Evolutionary conservation across 345 rosid species (phyloP).

Genomic region (Erysimum cheiranthoides): DNA sequence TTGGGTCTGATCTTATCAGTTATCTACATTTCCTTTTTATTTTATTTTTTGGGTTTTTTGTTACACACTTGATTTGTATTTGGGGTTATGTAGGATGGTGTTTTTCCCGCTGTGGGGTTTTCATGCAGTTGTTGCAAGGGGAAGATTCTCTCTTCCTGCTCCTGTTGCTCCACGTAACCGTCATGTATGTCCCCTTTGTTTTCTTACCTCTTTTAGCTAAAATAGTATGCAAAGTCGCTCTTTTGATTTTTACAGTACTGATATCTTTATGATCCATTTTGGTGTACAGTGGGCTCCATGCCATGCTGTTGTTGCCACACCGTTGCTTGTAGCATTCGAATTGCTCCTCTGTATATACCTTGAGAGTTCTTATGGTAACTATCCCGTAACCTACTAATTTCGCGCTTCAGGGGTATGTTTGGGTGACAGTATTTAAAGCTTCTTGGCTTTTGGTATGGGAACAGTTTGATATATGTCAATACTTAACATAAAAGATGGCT

Average conservation of each 20-base stretch:
- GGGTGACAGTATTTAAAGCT: not conserved
- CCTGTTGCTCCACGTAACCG: conserved; percentile 93
- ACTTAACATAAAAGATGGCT: not conserved
- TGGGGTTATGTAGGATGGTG: conserved; percentile 63
- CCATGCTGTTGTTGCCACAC: conserved; percentile 94
- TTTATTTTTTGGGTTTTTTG: not conserved
- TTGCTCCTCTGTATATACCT: conserved; percentile 96
- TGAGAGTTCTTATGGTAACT: conserved; percentile 76
- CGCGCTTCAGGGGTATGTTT: not conserved
- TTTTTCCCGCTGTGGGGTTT: conserved; percentile 91
- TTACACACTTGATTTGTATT: conserved; percentile 10
- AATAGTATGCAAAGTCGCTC: not conserved
- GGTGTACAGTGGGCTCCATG: conserved; percentile 98
- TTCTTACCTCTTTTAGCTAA: conserved; percentile 18
- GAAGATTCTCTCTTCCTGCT: conserved; percentile 96
- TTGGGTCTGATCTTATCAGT: not conserved
- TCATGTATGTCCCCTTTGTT: conserved; percentile 56
- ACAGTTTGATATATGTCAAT: not conserved
- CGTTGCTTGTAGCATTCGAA: conserved; percentile 92
- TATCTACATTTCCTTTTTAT: not conserved
- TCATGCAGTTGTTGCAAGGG: conserved; percentile 94
- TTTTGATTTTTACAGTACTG: not conserved
- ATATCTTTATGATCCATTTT: conserved; percentile 32
- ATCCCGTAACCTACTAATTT: conserved; percentile 23
- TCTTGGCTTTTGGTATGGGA: conserved; percentile 4